Base-by-base conservation (phyloP, 78 protist genomes). In the Tieghemostelium lacteum region DNA sequence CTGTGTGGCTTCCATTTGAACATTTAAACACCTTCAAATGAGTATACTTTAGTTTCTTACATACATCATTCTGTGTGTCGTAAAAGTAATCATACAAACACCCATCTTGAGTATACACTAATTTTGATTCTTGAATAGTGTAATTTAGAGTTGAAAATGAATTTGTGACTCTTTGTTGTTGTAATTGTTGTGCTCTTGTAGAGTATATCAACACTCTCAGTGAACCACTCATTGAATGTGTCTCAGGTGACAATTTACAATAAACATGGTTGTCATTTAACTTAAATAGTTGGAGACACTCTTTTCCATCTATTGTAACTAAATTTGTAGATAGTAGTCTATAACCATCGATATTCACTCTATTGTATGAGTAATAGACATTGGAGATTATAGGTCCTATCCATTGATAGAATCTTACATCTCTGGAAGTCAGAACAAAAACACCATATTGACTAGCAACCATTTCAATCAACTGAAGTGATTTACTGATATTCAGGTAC, bases 41-140 rank as follows among this genome's bases (percentile, higher is more conserved):
- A 70, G 28, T 33, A 6, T 20, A 2, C 4, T 57, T 73, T 73
- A 57, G 57, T 64, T 52, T 33, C 52, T 77, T 77, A 65, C 87
- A 77, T n/a, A 36, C 33, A 31, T 65, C 5, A 22, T 63, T 65
- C 1, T 24, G 3, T 3, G 71, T 6, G 65, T 77, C 87, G 50
- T 50, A 77, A 8, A 19, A 52, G 65, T 17, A 77, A 14, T 8
- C 24, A 22, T 31, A 20, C 55, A 19, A 6, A 64, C 87, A 77
- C n/a, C 87, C 87, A 50, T 77, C 87, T n/a, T 7, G 22, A 16
- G 6, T 20, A 52, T 63, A 65, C 8, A 24, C 33, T 31, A 77
- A 75, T n/a, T 40, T 10, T 2, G 61, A 65, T 1, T 28, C 14
- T 29, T 40, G 8, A 14, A 31, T 26, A 12, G 26, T 58, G 4